phyloP scores from a whole-genome alignment of 768 basidiomycete genomes.

The Nidularia pulvinata region DNA sequence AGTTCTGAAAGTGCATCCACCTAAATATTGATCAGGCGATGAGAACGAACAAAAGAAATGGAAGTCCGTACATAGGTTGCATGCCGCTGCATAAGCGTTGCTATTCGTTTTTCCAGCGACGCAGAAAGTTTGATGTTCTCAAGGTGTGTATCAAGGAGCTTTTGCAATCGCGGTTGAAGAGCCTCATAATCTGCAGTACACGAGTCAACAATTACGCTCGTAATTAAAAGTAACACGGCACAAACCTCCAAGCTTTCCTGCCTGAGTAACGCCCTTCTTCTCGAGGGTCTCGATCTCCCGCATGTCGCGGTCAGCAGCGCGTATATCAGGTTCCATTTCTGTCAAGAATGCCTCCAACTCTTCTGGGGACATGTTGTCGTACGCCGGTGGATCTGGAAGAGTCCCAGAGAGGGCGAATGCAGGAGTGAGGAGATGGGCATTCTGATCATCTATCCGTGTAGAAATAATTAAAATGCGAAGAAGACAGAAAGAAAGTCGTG shows the following conservation, averaged over 20 bases:
- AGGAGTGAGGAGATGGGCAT: conserved; percentile 74
- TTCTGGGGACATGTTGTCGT: conserved; percentile 58
- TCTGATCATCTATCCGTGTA: conserved; percentile 64
- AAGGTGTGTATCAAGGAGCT: conserved; percentile 54
- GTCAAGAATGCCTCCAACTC: conserved; percentile 71
- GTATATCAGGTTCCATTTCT: conserved; percentile 86
- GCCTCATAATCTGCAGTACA: conserved; percentile 52
- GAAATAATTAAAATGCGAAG: conserved; percentile 1
- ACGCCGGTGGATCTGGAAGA: conserved; percentile 33
- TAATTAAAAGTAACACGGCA: conserved; percentile 2
- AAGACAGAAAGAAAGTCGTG: conserved; percentile 1
- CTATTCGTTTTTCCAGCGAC: conserved; percentile 66
- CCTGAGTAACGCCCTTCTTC: conserved; percentile 67
- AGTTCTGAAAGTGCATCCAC: conserved; percentile 82
- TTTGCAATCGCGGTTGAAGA: conserved; percentile 67
- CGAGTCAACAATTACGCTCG: neutral
- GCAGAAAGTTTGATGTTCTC: conserved; percentile 58
- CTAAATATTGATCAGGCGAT: conserved; percentile 28
- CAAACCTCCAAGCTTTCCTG: conserved; percentile 69
- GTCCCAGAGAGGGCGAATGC: conserved; percentile 75
- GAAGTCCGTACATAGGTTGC: conserved; percentile 58
- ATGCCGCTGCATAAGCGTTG: conserved; percentile 65
- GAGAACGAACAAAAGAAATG: conserved; percentile 1
- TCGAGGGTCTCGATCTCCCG: conserved; percentile 73
- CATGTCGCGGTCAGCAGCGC: conserved; percentile 81